Conservation (phyloP, 495 filamentous ascomycete genomes). For the Penicillium pancosmium region DNA sequence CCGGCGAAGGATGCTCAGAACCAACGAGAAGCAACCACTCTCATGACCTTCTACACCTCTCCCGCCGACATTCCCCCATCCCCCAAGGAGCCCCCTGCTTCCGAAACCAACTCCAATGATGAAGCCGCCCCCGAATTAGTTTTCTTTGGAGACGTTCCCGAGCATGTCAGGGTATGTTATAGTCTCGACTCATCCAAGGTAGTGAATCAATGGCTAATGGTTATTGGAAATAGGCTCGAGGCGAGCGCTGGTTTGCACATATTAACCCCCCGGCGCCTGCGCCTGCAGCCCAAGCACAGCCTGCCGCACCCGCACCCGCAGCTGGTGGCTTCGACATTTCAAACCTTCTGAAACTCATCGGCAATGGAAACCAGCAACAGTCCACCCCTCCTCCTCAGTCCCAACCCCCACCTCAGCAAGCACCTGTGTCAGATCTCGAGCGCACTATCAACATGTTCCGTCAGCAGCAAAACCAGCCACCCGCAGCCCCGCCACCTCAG, state of each 20-base stretch:
- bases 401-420: constrained; percentile 24
- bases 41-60: constrained; percentile 81
- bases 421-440: constrained; percentile 41
- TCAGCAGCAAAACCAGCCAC: constrained; percentile 44
- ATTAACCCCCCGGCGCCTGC: constrained; percentile 41
- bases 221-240: constrained; percentile 40
- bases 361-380: constrained; percentile 38
- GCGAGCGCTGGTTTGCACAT: constrained; percentile 46
- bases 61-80: constrained; percentile 73
- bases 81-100: constrained; percentile 69
- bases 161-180: constrained; percentile 48
- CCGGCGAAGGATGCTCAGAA: constrained; percentile 69
- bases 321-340: constrained; percentile 47
- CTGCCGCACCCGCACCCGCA: constrained; percentile 20
- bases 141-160: constrained; percentile 53
- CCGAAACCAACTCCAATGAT: constrained; percentile 36
- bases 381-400: constrained; percentile 32
- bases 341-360: constrained; percentile 51
- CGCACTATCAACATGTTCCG: constrained; percentile 47
- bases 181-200: neutral
- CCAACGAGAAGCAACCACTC: constrained; percentile 71
- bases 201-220: neutral
- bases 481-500: constrained; percentile 35
- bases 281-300: constrained; percentile 27
- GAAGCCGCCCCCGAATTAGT: constrained; percentile 37